Conservation (phyloP, 2,329 filamentous ascomycete species). For the Botrytis medusae region DNA sequence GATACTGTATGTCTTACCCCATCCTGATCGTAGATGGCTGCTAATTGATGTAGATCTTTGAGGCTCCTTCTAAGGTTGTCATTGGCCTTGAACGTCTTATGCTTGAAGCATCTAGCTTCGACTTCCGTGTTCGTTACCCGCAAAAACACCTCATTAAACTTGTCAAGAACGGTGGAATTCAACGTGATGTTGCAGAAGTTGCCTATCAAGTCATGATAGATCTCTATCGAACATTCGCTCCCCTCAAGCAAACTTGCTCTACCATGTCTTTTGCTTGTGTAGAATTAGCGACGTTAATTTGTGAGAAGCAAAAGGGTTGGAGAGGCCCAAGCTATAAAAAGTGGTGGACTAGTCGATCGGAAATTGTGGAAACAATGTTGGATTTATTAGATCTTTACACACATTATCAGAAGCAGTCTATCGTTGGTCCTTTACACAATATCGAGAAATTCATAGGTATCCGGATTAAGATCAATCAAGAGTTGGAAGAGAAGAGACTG, state of each 20-base stretch:
- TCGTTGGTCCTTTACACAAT: conserved; percentile 69
- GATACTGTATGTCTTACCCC: conserved; percentile 62
- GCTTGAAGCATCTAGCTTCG: conserved; percentile 88
- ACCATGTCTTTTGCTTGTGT: conserved; percentile 80
- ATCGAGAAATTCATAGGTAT: conserved; percentile 80
- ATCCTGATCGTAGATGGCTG: not conserved
- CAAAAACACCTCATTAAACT: conserved; percentile 85
- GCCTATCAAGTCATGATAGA: conserved; percentile 85
- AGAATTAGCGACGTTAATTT: conserved; percentile 74
- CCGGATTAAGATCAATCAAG: conserved; percentile 82
- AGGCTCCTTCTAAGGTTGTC: conserved; percentile 73
- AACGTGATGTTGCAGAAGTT: conserved; percentile 59
- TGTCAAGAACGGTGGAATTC: conserved; percentile 47
- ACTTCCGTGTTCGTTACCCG: conserved; percentile 86
- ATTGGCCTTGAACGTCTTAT: conserved; percentile 90
- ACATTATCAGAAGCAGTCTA: conserved; percentile 73
- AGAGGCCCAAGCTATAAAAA: conserved; percentile 50
- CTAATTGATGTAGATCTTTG: conserved; percentile 63
- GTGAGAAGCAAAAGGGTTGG: conserved; percentile 50
- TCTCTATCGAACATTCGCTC: conserved; percentile 88
- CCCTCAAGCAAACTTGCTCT: conserved; percentile 84
- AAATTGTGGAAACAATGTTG: conserved; percentile 74
- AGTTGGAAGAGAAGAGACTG: conserved; percentile 63
- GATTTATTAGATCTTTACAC: conserved; percentile 93
- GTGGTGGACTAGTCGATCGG: conserved; percentile 48